Evolutionary conservation across 805 yeast species (phyloP), one percentile per base, ranked within the genome.

Genomic region (Hanseniaspora pseudoguilliermondii): DNA sequence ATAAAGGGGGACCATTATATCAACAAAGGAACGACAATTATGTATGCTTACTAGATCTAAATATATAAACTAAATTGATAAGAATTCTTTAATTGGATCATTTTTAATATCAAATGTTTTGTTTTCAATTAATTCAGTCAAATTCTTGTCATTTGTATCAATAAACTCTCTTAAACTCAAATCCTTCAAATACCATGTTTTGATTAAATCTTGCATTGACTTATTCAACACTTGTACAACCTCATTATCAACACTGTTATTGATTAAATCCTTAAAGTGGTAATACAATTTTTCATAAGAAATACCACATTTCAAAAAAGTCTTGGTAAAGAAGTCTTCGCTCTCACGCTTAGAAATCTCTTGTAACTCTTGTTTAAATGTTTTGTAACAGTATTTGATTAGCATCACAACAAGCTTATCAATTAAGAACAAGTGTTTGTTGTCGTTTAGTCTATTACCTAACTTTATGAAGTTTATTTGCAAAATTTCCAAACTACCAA

Each of bases 391-490:
- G 54, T 74, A 78, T 39, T 73, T 71, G 42, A 84, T 72, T 61
- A 81, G 75, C 60, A 77, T 78, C 60, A 83, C 75, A 48, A 86
- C 71, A 58, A 84, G 72, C 57, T 86, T 82, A 60, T 79, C 79
- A 7, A 86, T 75, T 20, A 96, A 95, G 72, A 90, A 88, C 3
- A 89, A 84, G 63, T 80, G 75, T 62, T 88, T 95, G 43, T 86
- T 80, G 25, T 78, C 77, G 54, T 79, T 74, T 50, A 88, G 73
- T 64, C 78, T 79, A 57, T 78, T 73, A 0, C 95, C 96, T 53
- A 84, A 69, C 18, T 69, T 65, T 9, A 72, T 62, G 11, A 69
- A 65, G 62, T 65, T 74, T 62, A 63, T 69, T 65, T 60, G 73
- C 63, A 62, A 66, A 60, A 15, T 29, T 20, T 61, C 39, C 10